Evolutionary conservation across 208 protist species (phyloP), one percentile per base, ranked within the genome.

Genomic region (Spongospora subterranea): DNA sequence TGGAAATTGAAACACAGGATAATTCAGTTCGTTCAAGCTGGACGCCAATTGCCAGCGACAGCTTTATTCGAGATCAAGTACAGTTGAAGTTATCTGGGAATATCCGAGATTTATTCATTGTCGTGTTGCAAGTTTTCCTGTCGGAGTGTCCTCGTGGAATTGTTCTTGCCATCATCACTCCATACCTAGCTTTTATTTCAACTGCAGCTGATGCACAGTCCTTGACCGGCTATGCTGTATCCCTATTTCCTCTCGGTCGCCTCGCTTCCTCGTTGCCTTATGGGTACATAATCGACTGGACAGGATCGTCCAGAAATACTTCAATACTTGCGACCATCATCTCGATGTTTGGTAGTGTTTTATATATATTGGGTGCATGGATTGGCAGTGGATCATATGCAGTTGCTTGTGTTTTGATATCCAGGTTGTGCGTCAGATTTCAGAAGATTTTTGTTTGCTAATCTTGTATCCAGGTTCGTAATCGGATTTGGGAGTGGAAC

Each of bases 381-480:
- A 29, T 60, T 29, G 13, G 13, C 50, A 60, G 24, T 60, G 50
- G 24, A 60, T 29, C 50, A n/a, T n/a, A n/a, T n/a, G n/a, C n/a
- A n/a, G 50, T 60, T 60, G 50, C 50, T 24, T 60, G 50, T 60
- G 50, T 60, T 24, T 60, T 6, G 6, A 6, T 29, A 24, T 6
- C 24, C 50, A 60, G 24, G 6, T 6, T 82, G 35, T 43, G 71
- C 35, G 6, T 13, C 6, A 39, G 71, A 82, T 43, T 20, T 13
- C 71, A 6, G 17, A 43, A 29, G 20, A 17, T 17, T 29, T 43
- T 20, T 82, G 6, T 6, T 45, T 40, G 35, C 35, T 43, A 35
- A 40, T n/a, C 71, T 82, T n/a, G n/a, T 43, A 82, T 82, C 71
- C 6, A 6, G 71, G 6, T 82, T 82, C 71, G 40, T 82, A 39